Conservation (phyloP, 208 protist species). For the Acanthamoeba royreba region DNA sequence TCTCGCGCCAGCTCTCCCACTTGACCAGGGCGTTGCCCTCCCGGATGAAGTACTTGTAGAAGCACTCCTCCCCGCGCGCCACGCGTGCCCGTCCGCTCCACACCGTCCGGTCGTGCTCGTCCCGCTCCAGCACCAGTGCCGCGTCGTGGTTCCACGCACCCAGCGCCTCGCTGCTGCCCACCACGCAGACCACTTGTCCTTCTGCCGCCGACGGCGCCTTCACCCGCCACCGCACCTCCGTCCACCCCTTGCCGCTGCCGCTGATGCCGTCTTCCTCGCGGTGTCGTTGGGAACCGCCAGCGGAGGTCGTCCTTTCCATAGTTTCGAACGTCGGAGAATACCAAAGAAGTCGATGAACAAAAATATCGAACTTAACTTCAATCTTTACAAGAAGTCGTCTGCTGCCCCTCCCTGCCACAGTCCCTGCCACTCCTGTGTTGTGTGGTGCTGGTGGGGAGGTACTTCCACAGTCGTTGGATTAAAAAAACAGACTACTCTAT, state of each 20-base stretch:
- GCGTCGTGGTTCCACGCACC: neutral
- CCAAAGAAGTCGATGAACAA: no score
- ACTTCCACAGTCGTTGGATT: no score
- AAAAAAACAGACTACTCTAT: no score
- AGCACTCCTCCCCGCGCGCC: neutral
- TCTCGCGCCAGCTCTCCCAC: conserved; percentile 23
- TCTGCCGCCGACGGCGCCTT: neutral
- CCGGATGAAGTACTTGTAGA: conserved; percentile 36
- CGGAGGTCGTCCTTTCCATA: no score
- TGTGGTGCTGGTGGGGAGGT: no score
- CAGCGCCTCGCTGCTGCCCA: neutral
- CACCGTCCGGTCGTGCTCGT: neutral
- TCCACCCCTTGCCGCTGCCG: neutral
- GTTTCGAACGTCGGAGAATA: no score
- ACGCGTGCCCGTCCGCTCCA: neutral
- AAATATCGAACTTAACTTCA: no score
- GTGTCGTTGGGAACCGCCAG: neutral
- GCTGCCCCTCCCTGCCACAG: no score
- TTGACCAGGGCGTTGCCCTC: neutral
- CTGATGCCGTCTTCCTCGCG: neutral
- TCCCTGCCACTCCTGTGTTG: no score
- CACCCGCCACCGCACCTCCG: neutral
- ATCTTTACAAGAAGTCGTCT: no score
- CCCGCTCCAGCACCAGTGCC: neutral
- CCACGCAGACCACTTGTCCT: conserved; percentile 15